Evolutionary conservation across 176 grass and related monocot genomes (phyloP).

Genomic region (Pontederia paniculata): DNA sequence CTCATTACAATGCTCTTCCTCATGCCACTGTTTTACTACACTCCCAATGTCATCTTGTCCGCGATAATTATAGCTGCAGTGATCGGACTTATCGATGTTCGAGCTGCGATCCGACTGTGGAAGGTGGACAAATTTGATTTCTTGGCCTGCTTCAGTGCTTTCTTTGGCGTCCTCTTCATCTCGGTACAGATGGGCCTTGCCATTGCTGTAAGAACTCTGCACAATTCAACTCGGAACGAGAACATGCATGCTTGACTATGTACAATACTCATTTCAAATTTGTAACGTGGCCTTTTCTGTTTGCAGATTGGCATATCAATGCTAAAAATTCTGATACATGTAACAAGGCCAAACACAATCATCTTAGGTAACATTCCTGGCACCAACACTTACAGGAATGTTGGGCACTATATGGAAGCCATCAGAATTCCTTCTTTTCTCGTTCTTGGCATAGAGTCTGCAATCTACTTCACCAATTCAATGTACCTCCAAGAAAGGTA

Average conservation of each 20-base stretch:
- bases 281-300: neutral
- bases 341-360: conserved; percentile 59
- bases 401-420: conserved; percentile 69
- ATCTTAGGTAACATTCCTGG: conserved; percentile 57
- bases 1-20: conserved; percentile 85
- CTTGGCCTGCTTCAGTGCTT: conserved; percentile 60
- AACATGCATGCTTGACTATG: neutral
- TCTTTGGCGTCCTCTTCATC: conserved; percentile 76
- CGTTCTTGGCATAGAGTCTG: conserved; percentile 71
- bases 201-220: conserved; percentile 41
- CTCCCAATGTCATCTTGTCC: conserved; percentile 76
- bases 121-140: conserved; percentile 95
- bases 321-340: conserved; percentile 89
- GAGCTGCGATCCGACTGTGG: conserved; percentile 54
- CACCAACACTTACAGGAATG: conserved; percentile 70
- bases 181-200: conserved; percentile 80
- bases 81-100: conserved; percentile 70
- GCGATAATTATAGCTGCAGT: conserved; percentile 97
- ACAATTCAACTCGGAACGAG: neutral
- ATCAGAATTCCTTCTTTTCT: conserved; percentile 50
- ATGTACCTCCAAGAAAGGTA: conserved; percentile 70
- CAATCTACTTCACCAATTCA: conserved; percentile 82
- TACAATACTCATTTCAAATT: too few relatives aligned
- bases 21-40: conserved; percentile 93
- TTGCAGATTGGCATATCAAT: conserved; percentile 59